Conservation (phyloP, 306 rosid species). For the Hippophae tibetana region DNA sequence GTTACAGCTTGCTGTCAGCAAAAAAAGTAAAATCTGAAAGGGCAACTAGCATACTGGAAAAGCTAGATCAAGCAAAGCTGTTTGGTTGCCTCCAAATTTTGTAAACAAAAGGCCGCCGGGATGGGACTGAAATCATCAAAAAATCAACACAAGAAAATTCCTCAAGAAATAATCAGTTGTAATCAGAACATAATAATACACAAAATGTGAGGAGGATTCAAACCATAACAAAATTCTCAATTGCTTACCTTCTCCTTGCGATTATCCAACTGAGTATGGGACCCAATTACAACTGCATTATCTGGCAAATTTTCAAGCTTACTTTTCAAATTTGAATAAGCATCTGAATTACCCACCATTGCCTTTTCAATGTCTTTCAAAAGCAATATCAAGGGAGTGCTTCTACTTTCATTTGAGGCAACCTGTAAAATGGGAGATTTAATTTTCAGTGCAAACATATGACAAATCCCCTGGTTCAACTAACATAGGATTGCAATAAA, state of each 20-base stretch:
- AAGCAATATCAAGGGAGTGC: conserved; percentile 57
- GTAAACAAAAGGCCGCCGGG: conserved; percentile 82
- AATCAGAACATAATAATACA: background rate
- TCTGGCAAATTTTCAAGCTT: conserved; percentile 66
- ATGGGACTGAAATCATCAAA: conserved; percentile 47
- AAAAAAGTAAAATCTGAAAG: background rate
- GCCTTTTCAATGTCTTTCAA: conserved; percentile 86
- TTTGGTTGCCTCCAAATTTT: conserved; percentile 77
- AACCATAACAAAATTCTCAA: conserved; percentile 13
- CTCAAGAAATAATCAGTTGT: background rate
- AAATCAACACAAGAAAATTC: background rate
- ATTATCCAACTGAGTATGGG: conserved; percentile 75
- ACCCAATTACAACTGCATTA: conserved; percentile 77
- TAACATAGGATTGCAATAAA: conserved; percentile 12
- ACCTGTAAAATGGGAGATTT: conserved; percentile 33
- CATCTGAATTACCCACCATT: conserved; percentile 52
- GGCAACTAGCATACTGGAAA: conserved; percentile 57
- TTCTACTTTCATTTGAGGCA: conserved; percentile 56
- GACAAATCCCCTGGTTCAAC: conserved; percentile 12
- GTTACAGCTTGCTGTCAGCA: too few species aligned
- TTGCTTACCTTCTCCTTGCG: conserved; percentile 76
- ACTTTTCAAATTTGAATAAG: conserved; percentile 42
- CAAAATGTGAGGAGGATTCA: background rate
- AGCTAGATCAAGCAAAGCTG: conserved; percentile 95
- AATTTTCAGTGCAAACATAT: too few species aligned